These are phyloP conservation scores for Vitis hybrid DNA, from an alignment of 177 flowering plant genomes.

Conservation along the genomic window DNA sequence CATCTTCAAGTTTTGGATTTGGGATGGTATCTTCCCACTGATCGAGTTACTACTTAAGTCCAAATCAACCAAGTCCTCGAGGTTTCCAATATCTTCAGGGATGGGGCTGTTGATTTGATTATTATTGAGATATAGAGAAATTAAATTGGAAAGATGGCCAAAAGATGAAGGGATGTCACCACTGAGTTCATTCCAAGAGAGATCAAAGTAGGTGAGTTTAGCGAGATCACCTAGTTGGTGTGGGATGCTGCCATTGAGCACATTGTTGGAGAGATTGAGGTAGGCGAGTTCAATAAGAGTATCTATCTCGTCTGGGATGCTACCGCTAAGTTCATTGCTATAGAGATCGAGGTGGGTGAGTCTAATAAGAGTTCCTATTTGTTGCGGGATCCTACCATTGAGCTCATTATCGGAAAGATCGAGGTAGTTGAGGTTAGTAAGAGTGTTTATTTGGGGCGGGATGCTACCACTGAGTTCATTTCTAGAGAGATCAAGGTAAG, in stretches of 20 bases:
- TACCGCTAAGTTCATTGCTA: too few species aligned
- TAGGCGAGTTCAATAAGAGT: too few species aligned
- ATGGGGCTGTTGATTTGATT: conserved; percentile 1
- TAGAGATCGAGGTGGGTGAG: too few species aligned
- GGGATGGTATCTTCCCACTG: conserved; percentile 11
- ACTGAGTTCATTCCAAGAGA: not conserved
- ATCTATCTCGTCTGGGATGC: too few species aligned
- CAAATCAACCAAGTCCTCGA: not conserved
- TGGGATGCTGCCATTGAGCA: not conserved
- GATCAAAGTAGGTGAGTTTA: not conserved
- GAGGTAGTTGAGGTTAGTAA: too few species aligned
- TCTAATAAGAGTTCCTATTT: too few species aligned
- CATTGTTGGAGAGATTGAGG: not conserved
- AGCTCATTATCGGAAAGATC: too few species aligned
- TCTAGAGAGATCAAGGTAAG: too few species aligned
- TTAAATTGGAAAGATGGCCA: not conserved
- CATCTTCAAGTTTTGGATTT: not conserved
- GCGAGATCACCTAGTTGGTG: too few species aligned
- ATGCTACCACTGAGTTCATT: too few species aligned
- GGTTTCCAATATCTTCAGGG: conserved; percentile 14
- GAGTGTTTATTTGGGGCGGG: too few species aligned
- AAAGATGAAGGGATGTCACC: not conserved
- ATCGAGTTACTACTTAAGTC: conserved; percentile 5
- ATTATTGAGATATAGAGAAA: not conserved
- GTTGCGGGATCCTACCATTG: too few species aligned